Base-by-base conservation (phyloP, 2,329 filamentous ascomycete species). In the Ophiostoma triangulosporum region DNA sequence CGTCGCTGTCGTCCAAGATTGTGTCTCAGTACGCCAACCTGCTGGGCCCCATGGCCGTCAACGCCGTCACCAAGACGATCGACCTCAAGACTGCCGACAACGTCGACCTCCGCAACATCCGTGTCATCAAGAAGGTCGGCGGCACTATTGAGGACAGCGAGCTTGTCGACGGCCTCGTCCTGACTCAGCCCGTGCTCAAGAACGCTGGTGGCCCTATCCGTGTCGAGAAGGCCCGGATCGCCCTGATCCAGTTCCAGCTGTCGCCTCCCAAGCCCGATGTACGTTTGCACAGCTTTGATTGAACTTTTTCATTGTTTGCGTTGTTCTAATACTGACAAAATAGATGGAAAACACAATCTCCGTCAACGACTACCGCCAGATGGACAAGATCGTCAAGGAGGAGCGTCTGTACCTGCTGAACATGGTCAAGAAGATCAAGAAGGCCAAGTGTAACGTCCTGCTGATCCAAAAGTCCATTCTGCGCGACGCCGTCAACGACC, bases 391-490 rank as follows among this genome's bases (percentile, higher is more conserved):
- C 61, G 80, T 98, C 62, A 98, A 98, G 74, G 93, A 98, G 73
- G 93, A 98, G 75, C 88, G 93, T 61, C 87, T 93, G 62, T 98
- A 98, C 71, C 81, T 98, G 59, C 80, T 98, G 56, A 97, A 97
- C 76, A 87, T 98, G 81, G 90, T 94, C 66, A 97, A 98, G 81
- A 98, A 97, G 79, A 98, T 98, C 71, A 96, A 97, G 75, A 98
- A 97, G 78, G 90, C 93, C 61, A 98, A 97, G 76, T 98, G 93
- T 74, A 98, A 98, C 64, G 93, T 98, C 43, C 82, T 97, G 45
- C 77, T 98, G 61, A 97, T 98, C 62, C 93, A 98, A 67, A 98
- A 98, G 73, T 97, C 91, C 14, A 98, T 98, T 62, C 81, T 98
- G 56, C 84, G 93, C 62, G 93, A 98, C 64, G 93, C 93, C 33